phyloP scores from a whole-genome alignment of 345 rosid species.

The Turritis glabra region DNA sequence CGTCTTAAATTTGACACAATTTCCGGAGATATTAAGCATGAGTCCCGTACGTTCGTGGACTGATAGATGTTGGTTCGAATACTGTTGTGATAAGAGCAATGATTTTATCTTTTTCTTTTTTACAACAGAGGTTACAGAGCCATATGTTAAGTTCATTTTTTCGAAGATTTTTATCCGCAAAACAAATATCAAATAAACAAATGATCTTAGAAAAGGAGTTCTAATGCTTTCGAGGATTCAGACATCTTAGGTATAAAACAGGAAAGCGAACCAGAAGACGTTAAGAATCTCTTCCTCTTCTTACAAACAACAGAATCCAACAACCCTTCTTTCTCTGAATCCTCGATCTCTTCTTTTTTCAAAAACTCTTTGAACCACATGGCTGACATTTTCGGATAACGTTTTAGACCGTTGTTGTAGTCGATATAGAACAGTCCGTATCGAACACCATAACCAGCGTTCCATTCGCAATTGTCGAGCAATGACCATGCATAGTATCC shows the following conservation, averaged over 20 bases:
- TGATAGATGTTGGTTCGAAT: too few species aligned
- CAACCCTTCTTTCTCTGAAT: constrained; percentile 13
- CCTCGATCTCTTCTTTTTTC: constrained; percentile 25
- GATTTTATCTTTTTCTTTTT: too few species aligned
- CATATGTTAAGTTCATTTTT: too few species aligned
- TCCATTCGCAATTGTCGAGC: constrained; percentile 62
- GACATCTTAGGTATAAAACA: constrained; percentile 26
- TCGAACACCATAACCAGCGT: constrained; percentile 47
- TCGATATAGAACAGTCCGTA: constrained; percentile 56
- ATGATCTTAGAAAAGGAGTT: constrained; percentile 17
- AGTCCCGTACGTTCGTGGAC: too few species aligned
- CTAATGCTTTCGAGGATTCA: constrained; percentile 31
- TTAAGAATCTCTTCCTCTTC: constrained; percentile 33
- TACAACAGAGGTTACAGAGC: too few species aligned
- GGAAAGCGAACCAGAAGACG: constrained; percentile 16
- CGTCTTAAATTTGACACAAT: too few species aligned
- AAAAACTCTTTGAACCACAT: constrained; percentile 58
- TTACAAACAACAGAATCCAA: neutral
- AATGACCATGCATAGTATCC: constrained; percentile 65
- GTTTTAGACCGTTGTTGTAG: constrained; percentile 48
- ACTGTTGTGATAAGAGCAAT: too few species aligned
- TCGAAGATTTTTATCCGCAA: too few species aligned
- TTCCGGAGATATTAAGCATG: too few species aligned
- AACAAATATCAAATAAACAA: neutral
- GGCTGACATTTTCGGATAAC: constrained; percentile 61